Evolutionary conservation across 2,329 filamentous ascomycete species (phyloP).

Genomic region (Diplodia sapinea): DNA sequence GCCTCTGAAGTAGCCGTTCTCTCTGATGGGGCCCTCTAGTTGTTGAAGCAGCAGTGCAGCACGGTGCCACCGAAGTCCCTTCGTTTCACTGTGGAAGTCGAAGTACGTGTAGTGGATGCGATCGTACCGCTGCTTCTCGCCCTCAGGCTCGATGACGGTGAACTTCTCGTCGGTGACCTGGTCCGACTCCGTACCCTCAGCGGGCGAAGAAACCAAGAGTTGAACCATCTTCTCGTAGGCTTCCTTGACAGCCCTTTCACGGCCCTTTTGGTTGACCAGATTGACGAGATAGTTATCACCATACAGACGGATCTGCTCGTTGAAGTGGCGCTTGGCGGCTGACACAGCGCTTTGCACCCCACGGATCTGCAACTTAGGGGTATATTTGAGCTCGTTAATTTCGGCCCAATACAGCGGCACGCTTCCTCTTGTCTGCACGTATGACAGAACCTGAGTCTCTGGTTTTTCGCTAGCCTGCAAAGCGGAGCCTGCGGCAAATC

Average conservation of each 20-base stretch:
- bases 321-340: slow-evolving; percentile 85
- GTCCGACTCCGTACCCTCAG: slow-evolving; percentile 70
- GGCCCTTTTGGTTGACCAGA: slow-evolving; percentile 92
- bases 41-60: slow-evolving; percentile 85
- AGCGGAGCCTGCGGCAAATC: slow-evolving; percentile 77
- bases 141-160: slow-evolving; percentile 71
- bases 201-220: slow-evolving; percentile 71
- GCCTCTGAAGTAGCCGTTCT: slow-evolving; percentile 90
- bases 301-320: slow-evolving; percentile 90
- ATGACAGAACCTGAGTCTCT: slow-evolving; percentile 89
- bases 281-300: slow-evolving; percentile 98
- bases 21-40: slow-evolving; percentile 74
- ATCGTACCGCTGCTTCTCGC: slow-evolving; percentile 71
- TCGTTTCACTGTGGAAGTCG: slow-evolving; percentile 97
- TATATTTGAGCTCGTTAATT: slow-evolving; percentile 90
- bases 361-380: slow-evolving; percentile 85
- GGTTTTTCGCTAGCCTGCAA: slow-evolving; percentile 67
- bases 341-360: slow-evolving; percentile 79
- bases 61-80: slow-evolving; percentile 91
- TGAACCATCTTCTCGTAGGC: slow-evolving; percentile 92
- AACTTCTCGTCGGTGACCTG: slow-evolving; percentile 77
- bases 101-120: slow-evolving; percentile 96
- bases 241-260: slow-evolving; percentile 86
- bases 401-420: slow-evolving; percentile 97
- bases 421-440: slow-evolving; percentile 95